Evolutionary conservation across 306 rosid species (phyloP).

Genomic region (Cucumis hystrix): DNA sequence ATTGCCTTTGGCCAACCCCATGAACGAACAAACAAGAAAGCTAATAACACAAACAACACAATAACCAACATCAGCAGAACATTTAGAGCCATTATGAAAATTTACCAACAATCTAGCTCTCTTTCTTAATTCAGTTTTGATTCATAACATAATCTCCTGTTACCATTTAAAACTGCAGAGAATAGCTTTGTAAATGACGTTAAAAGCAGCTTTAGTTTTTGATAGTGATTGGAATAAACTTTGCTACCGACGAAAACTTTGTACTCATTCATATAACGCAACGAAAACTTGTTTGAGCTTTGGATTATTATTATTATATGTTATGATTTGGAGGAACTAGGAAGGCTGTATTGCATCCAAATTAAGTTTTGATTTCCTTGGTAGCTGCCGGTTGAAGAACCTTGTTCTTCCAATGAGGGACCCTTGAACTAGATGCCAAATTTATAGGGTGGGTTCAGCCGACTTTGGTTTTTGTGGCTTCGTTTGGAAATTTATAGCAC

Average conservation of each 20-base stretch:
- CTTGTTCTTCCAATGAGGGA: neutral
- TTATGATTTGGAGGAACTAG: neutral
- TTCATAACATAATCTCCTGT: neutral
- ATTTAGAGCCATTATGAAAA: constrained; percentile 25
- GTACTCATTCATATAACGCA: neutral
- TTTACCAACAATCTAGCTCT: neutral
- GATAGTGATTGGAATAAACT: neutral
- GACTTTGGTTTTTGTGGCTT: neutral
- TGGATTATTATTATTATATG: neutral
- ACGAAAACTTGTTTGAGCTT: neutral
- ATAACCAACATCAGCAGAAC: constrained; percentile 11
- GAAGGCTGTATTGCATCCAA: neutral
- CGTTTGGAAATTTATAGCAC: neutral
- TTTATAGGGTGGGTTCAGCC: neutral
- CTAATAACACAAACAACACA: constrained; percentile 18
- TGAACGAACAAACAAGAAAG: constrained; percentile 19
- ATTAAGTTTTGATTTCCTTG: neutral
- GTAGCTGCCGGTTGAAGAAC: neutral
- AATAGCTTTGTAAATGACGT: neutral
- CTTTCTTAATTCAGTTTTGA: neutral
- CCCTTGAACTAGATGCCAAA: neutral
- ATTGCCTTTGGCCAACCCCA: constrained; percentile 52
- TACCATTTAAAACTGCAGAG: neutral
- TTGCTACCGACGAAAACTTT: constrained; percentile 1
- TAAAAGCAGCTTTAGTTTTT: neutral